Evolutionary conservation across 768 basidiomycete species (phyloP).

Genomic region (Leccinum broughii): DNA sequence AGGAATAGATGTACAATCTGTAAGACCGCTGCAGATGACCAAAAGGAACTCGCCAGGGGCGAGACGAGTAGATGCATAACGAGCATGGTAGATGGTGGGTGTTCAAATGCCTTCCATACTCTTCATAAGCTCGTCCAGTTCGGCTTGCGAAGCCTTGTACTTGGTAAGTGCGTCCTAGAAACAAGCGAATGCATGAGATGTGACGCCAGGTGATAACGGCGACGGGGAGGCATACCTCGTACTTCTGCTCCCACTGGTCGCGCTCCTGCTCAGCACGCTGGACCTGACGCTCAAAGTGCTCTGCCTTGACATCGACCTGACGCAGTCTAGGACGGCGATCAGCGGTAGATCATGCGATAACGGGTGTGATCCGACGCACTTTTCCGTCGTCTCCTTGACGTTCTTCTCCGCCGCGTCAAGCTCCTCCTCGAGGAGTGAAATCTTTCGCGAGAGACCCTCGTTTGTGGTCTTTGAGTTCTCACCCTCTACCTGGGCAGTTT

Average conservation of each 20-base stretch:
- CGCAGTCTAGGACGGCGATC: slow-evolving; percentile 61
- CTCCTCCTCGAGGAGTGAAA: slow-evolving; percentile 92
- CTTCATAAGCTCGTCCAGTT: slow-evolving; percentile 79
- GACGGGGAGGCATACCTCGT: slow-evolving; percentile 62
- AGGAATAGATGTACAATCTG: slow-evolving; percentile 23
- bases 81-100: neutral
- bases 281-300: slow-evolving; percentile 95
- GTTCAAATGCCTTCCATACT: slow-evolving; percentile 71
- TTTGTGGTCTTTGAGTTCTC: slow-evolving; percentile 69
- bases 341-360: slow-evolving; percentile 20
- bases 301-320: slow-evolving; percentile 97
- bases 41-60: slow-evolving; percentile 5
- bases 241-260: slow-evolving; percentile 92
- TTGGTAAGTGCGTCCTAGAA: slow-evolving; percentile 69
- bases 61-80: slow-evolving; percentile 9
- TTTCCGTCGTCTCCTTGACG: slow-evolving; percentile 93
- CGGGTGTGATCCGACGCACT: slow-evolving; percentile 54
- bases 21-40: slow-evolving; percentile 20
- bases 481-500: slow-evolving; percentile 63
- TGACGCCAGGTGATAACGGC: neutral
- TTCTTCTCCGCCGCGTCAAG: slow-evolving; percentile 95
- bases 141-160: slow-evolving; percentile 70
- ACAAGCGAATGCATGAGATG: slow-evolving; percentile 1
- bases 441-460: slow-evolving; percentile 78
- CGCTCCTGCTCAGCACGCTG: slow-evolving; percentile 86